Evolutionary conservation across 176 grass and related monocot species (phyloP).

Genomic region (sorghum (Sorghum bicolor)): Sorghum_bicolor_NCBIv3 NC_012879.2:56518001-56518500

Average conservation of each 20-base stretch:
- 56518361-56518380: constrained; percentile 84
- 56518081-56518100: constrained; percentile 49
- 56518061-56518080: constrained; percentile 32
- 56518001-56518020: constrained; percentile 84
- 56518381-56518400: constrained; percentile 69
- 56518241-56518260: constrained; percentile 25
- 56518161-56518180: constrained; percentile 63
- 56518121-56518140: constrained; percentile 80
- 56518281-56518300: constrained; percentile 81
- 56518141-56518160: constrained; percentile 61
- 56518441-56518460: constrained; percentile 52
- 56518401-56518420: constrained; percentile 67
- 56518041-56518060: constrained; percentile 55
- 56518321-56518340: constrained; percentile 18
- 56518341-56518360: constrained; percentile 20
- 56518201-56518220: constrained; percentile 60
- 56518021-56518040: constrained; percentile 80
- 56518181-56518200: constrained; percentile 32
- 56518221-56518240: constrained; percentile 35
- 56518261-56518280: constrained; percentile 67
- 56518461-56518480: constrained; percentile 44
- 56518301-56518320: constrained; percentile 39
- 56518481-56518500: constrained; percentile 78
- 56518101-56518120: constrained; percentile 72
- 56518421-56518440: constrained; percentile 29